Percentiles rank a stretch among this genome's conserved stretches.
These are phyloP conservation scores for Aspergillus floridensis DNA, from an alignment of 2,329 filamentous ascomycete genomes.

Conservation along the genomic window DNA sequence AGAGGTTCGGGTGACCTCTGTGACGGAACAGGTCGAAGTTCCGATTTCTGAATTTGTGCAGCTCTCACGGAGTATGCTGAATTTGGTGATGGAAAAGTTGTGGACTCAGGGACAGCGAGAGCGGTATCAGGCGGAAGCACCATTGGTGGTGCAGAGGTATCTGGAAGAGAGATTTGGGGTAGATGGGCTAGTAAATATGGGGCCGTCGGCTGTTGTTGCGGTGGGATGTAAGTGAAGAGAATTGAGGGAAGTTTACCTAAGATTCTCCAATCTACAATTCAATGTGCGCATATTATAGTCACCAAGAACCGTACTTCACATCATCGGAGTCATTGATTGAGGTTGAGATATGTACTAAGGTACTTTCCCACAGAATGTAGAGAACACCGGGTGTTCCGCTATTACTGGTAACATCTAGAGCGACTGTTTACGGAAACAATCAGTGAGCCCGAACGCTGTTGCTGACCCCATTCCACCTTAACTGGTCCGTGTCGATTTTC, in stretches of 20 bases:
- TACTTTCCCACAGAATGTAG: slow-evolving; percentile 24
- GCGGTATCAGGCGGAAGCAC: slow-evolving; percentile 19
- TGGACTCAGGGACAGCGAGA: slow-evolving; percentile 31
- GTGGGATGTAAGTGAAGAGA: slow-evolving; percentile 25
- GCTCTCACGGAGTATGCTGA: slow-evolving; percentile 21
- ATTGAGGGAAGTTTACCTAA: background rate
- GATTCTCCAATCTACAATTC: background rate
- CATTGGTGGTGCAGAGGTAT: slow-evolving; percentile 23
- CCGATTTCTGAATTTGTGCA: slow-evolving; percentile 21
- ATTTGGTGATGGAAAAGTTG: slow-evolving; percentile 22
- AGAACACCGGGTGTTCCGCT: slow-evolving; percentile 27
- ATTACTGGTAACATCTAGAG: slow-evolving; percentile 23
- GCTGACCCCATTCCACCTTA: slow-evolving; percentile 23
- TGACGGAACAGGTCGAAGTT: slow-evolving; percentile 15
- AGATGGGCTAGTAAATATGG: slow-evolving; percentile 21
- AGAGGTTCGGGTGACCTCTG: slow-evolving; percentile 22
- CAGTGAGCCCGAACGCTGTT: slow-evolving; percentile 34
- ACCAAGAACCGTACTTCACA: background rate
- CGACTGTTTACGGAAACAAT: slow-evolving; percentile 25
- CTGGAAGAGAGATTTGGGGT: slow-evolving; percentile 24
- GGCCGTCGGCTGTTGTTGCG: slow-evolving; percentile 31
- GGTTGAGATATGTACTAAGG: slow-evolving; percentile 26
- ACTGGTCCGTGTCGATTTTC: slow-evolving; percentile 19
- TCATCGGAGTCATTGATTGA: slow-evolving; percentile 28
- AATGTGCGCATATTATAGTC: background rate